Percentiles rank a stretch among this genome's conserved stretches.
These are phyloP conservation scores for Lodderomyces metapsilosis DNA, from an alignment of 1,139 yeast species.

Conservation along the genomic window DNA sequence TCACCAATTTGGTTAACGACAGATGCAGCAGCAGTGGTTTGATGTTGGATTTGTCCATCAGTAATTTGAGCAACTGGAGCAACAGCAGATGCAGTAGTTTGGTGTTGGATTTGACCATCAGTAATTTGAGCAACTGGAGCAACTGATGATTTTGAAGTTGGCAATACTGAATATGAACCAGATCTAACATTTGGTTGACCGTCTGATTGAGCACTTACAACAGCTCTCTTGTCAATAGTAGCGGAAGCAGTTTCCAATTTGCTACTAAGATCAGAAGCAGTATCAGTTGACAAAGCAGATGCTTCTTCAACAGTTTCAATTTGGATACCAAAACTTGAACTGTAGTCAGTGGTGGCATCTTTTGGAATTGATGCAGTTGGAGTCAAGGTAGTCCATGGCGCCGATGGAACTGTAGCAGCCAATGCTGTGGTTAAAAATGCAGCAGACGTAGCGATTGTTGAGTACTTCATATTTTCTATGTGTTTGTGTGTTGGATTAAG, in stretches of 20 bases:
- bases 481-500: not conserved
- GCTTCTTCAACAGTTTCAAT: slow-evolving; percentile 46
- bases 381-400: slow-evolving; percentile 72
- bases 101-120: slow-evolving; percentile 47
- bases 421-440: slow-evolving; percentile 28
- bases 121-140: slow-evolving; percentile 40
- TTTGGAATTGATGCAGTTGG: slow-evolving; percentile 52
- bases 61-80: slow-evolving; percentile 34
- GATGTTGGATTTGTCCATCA: slow-evolving; percentile 43
- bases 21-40: slow-evolving; percentile 22
- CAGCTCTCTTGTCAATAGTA: slow-evolving; percentile 34
- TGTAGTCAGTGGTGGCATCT: slow-evolving; percentile 63
- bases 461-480: slow-evolving; percentile 26
- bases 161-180: slow-evolving; percentile 25
- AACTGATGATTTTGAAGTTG: slow-evolving; percentile 26
- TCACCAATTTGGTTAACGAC: slow-evolving; percentile 33
- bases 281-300: slow-evolving; percentile 14
- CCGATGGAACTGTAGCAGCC: slow-evolving; percentile 68
- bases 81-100: slow-evolving; percentile 21
- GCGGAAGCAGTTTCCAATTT: slow-evolving; percentile 16
- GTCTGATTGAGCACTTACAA: slow-evolving; percentile 19
- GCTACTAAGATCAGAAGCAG: slow-evolving; percentile 20
- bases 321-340: slow-evolving; percentile 67
- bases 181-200: slow-evolving; percentile 11
- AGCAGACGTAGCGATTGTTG: slow-evolving; percentile 20